Evolutionary conservation across 2,329 filamentous ascomycete species (phyloP).

Genomic region (Colletotrichum sp.): DNA sequence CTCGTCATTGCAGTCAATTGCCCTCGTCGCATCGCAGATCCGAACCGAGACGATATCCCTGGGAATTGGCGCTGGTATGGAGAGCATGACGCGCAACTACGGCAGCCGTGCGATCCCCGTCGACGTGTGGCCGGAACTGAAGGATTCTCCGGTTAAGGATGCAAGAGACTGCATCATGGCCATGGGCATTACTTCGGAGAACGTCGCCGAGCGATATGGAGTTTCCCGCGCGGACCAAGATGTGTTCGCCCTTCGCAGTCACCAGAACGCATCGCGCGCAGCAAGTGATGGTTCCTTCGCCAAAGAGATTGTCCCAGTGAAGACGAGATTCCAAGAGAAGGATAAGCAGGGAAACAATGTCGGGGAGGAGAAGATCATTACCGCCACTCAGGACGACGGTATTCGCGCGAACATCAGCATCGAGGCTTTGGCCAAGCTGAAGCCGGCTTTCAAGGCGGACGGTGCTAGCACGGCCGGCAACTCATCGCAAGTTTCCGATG

Average conservation of each 20-base stretch:
- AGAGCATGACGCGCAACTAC: conserved; percentile 96
- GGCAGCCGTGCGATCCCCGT: conserved; percentile 82
- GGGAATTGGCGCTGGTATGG: conserved; percentile 89
- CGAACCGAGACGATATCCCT: conserved; percentile 72
- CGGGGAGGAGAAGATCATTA: conserved; percentile 63
- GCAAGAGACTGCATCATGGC: conserved; percentile 89
- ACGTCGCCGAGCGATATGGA: conserved; percentile 79
- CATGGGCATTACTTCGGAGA: conserved; percentile 91
- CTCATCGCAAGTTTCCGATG: conserved; percentile 84
- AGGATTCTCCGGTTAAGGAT: conserved; percentile 66
- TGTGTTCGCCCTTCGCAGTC: conserved; percentile 76
- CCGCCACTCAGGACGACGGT: conserved; percentile 80
- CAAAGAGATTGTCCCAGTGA: conserved; percentile 80
- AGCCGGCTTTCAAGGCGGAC: conserved; percentile 80
- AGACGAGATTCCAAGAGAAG: conserved; percentile 68
- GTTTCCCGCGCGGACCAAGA: conserved; percentile 81
- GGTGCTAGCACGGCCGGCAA: conserved; percentile 88
- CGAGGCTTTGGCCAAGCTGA: conserved; percentile 78
- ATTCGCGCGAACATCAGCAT: conserved; percentile 71
- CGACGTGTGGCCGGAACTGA: conserved; percentile 77
- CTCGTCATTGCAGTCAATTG: conserved; percentile 78
- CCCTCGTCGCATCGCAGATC: conserved; percentile 75
- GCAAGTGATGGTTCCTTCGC: conserved; percentile 73
- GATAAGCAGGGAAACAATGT: conserved; percentile 63
- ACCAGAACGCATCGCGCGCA: conserved; percentile 74